Evolutionary conservation across 306 rosid species (phyloP).

Genomic region (Casuarina glauca): DNA sequence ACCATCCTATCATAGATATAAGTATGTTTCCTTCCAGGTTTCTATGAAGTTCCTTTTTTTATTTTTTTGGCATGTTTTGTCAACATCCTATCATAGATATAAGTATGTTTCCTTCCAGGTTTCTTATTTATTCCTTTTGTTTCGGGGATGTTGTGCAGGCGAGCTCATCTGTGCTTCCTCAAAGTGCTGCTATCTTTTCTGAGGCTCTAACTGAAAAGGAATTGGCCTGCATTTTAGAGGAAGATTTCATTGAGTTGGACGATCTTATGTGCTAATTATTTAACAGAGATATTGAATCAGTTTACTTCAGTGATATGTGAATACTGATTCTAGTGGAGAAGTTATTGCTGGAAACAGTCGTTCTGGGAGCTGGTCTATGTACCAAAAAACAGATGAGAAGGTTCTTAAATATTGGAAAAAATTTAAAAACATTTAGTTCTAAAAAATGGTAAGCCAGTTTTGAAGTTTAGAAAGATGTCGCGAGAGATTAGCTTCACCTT

Average conservation of each 20-base stretch:
- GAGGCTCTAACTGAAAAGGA: conserved; percentile 28
- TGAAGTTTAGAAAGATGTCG: conserved; percentile 35
- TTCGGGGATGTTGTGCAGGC: conserved; percentile 44
- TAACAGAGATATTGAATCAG: conserved; percentile 11
- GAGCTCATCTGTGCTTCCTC: conserved; percentile 28
- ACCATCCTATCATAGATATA: background rate
- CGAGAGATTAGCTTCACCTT: conserved; percentile 32
- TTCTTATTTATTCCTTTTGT: conserved; percentile 5
- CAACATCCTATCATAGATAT: background rate
- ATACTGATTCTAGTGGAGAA: conserved; percentile 24
- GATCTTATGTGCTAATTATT: conserved; percentile 47
- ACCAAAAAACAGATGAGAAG: conserved; percentile 32
- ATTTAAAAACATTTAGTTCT: conserved; percentile 7
- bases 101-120: background rate
- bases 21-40: background rate
- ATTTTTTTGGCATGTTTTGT: background rate
- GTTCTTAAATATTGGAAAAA: conserved; percentile 26
- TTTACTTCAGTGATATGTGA: conserved; percentile 30
- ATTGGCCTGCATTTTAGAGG: conserved; percentile 42
- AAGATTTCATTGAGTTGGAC: conserved; percentile 61
- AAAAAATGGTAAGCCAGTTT: conserved; percentile 16
- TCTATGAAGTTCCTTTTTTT: conserved; percentile 3
- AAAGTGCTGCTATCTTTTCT: conserved; percentile 22
- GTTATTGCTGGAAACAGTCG: conserved; percentile 37
- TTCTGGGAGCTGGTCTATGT: conserved; percentile 27